phyloP scores from a whole-genome alignment of 371 early-diverging fungal genomes.

The Syncephalastrum sp. region DNA sequence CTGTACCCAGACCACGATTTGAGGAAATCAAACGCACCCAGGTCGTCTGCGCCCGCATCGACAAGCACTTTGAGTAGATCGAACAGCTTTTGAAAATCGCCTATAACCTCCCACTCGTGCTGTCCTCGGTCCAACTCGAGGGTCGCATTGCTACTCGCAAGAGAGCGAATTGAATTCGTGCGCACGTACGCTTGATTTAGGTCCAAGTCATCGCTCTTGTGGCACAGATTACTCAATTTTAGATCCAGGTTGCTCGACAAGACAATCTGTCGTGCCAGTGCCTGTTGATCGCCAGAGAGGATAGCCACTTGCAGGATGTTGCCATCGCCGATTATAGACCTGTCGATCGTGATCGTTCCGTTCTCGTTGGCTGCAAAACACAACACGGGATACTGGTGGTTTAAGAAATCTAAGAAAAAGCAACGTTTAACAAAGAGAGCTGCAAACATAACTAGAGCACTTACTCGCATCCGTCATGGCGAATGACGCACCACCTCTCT shows the following conservation, averaged over 20 bases:
- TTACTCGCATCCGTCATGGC: too few relatives aligned
- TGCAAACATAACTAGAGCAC: background rate
- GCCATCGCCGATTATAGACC: constrained; percentile 25
- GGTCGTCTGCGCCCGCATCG: background rate
- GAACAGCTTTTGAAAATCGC: constrained; percentile 36
- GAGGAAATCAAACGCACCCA: constrained; percentile 21
- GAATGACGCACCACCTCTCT: too few relatives aligned
- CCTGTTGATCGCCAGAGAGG: constrained; percentile 31
- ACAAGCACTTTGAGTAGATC: constrained; percentile 17
- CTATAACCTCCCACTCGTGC: constrained; percentile 43
- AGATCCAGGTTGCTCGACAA: constrained; percentile 14
- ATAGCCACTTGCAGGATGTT: constrained; percentile 28
- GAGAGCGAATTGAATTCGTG: constrained; percentile 22
- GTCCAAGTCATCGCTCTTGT: constrained; percentile 15
- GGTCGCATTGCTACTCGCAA: background rate
- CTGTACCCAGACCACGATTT: constrained; percentile 22
- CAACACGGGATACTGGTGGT: constrained; percentile 22
- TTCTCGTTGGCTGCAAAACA: constrained; percentile 12
- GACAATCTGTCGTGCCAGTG: constrained; percentile 11
- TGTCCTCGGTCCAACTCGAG: constrained; percentile 20
- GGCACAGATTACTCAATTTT: constrained; percentile 18
- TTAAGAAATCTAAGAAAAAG: constrained; percentile 17
- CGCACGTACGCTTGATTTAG: constrained; percentile 14
- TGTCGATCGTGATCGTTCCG: constrained; percentile 24
- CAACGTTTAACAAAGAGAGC: background rate